These are phyloP conservation scores for Homolaphlyctis polyrhiza DNA, from an alignment of 371 early-diverging fungal genomes.

Conservation along the genomic window DNA sequence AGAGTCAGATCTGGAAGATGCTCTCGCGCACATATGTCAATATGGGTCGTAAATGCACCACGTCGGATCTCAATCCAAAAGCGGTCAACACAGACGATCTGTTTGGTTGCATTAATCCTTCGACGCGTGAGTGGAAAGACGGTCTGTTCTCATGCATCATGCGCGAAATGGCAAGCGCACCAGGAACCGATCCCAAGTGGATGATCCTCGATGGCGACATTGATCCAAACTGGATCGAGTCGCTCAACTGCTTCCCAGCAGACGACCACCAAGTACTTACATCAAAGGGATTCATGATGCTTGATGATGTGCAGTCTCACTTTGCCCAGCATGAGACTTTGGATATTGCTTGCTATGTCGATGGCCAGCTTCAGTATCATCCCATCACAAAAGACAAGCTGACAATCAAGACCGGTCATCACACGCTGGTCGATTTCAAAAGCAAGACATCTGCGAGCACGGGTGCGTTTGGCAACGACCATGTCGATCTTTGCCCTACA, in stretches of 20 bases:
- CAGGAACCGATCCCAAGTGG: conserved; percentile 59
- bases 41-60: conserved; percentile 50
- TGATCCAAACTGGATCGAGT: conserved; percentile 69
- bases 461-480: background rate
- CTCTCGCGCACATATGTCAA: conserved; percentile 52
- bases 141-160: conserved; percentile 56
- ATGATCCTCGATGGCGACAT: conserved; percentile 61
- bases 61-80: conserved; percentile 56
- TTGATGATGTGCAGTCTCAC: background rate
- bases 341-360: background rate
- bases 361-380: background rate
- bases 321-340: background rate
- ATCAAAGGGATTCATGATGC: background rate
- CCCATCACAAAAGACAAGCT: background rate
- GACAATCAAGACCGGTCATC: background rate
- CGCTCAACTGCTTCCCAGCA: conserved; percentile 29
- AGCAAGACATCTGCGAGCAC: background rate
- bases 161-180: conserved; percentile 50
- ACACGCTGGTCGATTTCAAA: background rate
- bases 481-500: background rate
- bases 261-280: background rate
- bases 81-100: conserved; percentile 61
- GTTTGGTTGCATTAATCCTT: conserved; percentile 58
- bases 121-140: conserved; percentile 65
- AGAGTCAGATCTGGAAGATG: conserved; percentile 62